Base-by-base conservation (phyloP, 139 green algal genomes). In the Picochlorum sp. region DNA sequence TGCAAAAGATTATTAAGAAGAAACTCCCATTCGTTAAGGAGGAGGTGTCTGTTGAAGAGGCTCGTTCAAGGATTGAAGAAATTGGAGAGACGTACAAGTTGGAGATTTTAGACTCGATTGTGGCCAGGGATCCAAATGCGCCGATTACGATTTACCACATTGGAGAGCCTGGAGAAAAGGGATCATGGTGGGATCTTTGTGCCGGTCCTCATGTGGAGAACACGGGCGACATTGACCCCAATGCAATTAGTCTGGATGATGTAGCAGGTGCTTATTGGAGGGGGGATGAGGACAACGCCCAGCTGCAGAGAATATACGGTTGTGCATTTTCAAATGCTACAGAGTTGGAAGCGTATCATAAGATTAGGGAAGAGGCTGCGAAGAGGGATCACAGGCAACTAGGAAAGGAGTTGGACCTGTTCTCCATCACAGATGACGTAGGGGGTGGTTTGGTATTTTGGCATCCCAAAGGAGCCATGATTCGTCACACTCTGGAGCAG, bases 71-170 rank as follows among this genome's bases (percentile, higher is more conserved):
- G 44, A 98, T 98, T 60, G 49, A 85, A 26, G 85, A 62, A 8
- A 79, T 80, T 45, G 70, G 60, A 21, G 92, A 98, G 80, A 82
- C 92, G 0, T 98, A 97, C 83, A 98, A 98, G 76, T 75, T 95
- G 37, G 91, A 98, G 74, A 95, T 98, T 67, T 78, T 98, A 34
- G 78, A 96, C 32, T 71, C 69, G 63, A 96, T 97, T 45, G 16
- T 72, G 15, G 49, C 8, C 15, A 76, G 70, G 13, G 76, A 92
- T 58, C 76, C 87, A 2, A 60, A 71, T 11, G 89, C 89, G 6
- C 49, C 86, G 65, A 98, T 98, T 81, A 98, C 93, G 23, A 95
- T 99, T 64, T 98, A 97, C 77, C 91, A 98, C 81, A 94, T 97
- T 5, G 93, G 93, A 66, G 24, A 41, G 9, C 59, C 62, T 8